Base-by-base conservation (phyloP, 202 grass and related monocot species). In the Brachypodium distachyon region DNA sequence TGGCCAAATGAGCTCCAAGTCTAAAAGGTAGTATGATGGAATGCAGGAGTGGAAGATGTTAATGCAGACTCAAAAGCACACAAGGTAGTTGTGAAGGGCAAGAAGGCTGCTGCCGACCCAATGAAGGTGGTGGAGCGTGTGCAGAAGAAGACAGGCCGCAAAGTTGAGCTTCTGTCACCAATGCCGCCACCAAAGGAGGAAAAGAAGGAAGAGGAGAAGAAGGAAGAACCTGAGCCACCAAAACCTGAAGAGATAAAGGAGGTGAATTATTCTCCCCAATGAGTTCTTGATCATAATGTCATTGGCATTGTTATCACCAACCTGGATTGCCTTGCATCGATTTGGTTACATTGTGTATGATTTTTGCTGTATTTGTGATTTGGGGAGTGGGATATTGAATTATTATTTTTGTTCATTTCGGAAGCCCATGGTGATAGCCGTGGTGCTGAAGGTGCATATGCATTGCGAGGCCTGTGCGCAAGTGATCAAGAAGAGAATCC, bases 71-170 rank as follows among this genome's bases (percentile, higher is more conserved):
- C 82, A 3, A 91, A 81, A 50, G 60, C 78, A 4, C 86, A 89
- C 49, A 93, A 83, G 84, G 90, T 97, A 76, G 61, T 93, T 41
- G 94, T 86, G 74, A 97, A 93, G 67, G 94, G 90, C 53, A 97
- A 83, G 83, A 91, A 93, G 52, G 81, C 75, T 2, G 90, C 94
- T 0, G 86, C 80, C 6, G 77, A 97, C 39, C 94, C 94, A 2
- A 79, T 91, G 83, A 97, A 91, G 82, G 88, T 97, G 39, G 86
- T 97, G 61, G 94, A 89, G 48, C 73, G 81, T 19, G 77, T 93
- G 61, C 86, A 97, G 55, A 97, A 89, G 81, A 97, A 97, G 80
- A 85, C 90, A 0, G 81, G 86, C 29, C 82, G 84, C 67, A 97
- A 87, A 76, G 94, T 93, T 44, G 90, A 93, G 86, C 94, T 97